A percentile compares a stretch with the other conserved stretches of the same genome.
These are phyloP conservation scores for Cystobasidium slooffiae DNA, from an alignment of 1,284 basidiomycete genomes.

Conservation along the genomic window DNA sequence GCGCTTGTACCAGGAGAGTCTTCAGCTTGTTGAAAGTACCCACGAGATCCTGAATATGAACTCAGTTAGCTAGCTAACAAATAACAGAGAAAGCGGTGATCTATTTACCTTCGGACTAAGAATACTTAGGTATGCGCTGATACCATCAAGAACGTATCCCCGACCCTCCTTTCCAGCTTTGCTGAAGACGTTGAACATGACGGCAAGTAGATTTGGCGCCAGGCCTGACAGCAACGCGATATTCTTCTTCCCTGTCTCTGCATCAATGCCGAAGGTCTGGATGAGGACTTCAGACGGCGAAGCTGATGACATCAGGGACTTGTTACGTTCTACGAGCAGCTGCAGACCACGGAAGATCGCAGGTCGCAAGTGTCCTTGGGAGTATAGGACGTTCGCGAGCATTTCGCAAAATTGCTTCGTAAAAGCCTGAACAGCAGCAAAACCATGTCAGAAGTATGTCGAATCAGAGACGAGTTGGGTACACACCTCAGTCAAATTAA, in stretches of 20 bases:
- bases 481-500: conserved; percentile 67
- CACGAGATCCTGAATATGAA: conserved; percentile 59
- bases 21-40: conserved; percentile 82
- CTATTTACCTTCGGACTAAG: conserved; percentile 69
- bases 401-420: conserved; percentile 77
- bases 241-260: conserved; percentile 70
- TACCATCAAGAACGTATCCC: conserved; percentile 84
- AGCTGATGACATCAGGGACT: conserved; percentile 59
- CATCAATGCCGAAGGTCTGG: conserved; percentile 63
- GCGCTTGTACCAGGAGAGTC: conserved; percentile 73
- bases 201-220: conserved; percentile 88
- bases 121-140: conserved; percentile 82
- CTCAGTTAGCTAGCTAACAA: background rate
- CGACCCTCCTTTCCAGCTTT: conserved; percentile 76
- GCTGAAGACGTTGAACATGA: conserved; percentile 95
- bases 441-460: conserved; percentile 37
- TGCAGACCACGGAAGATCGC: conserved; percentile 81
- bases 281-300: conserved; percentile 61
- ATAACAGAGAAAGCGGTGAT: background rate
- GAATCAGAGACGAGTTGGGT: background rate
- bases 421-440: conserved; percentile 64
- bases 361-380: conserved; percentile 80
- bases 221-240: conserved; percentile 75
- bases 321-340: conserved; percentile 75
- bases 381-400: conserved; percentile 88